Evolutionary conservation across 2,329 filamentous ascomycete species (phyloP).

Genomic region (Aspergillaceae sp.): DNA sequence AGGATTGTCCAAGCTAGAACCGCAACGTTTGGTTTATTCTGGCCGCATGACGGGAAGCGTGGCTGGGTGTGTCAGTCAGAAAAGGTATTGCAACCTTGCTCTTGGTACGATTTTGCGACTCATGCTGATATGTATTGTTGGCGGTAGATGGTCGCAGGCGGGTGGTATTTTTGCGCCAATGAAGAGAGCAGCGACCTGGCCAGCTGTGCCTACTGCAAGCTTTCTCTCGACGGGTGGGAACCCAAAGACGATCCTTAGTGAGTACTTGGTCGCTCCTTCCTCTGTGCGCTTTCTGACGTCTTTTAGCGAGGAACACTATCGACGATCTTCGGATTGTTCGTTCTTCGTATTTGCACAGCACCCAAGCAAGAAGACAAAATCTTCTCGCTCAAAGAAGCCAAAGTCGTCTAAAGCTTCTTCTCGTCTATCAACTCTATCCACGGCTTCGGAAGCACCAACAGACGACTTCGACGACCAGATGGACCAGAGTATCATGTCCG

Average conservation of each 20-base stretch:
- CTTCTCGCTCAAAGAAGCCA: slow-evolving; percentile 46
- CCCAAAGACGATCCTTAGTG: slow-evolving; percentile 79
- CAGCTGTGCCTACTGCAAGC: slow-evolving; percentile 80
- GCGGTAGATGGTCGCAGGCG: slow-evolving; percentile 70
- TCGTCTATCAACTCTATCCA: slow-evolving; percentile 49
- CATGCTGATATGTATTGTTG: slow-evolving; percentile 9
- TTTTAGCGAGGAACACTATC: slow-evolving; percentile 71
- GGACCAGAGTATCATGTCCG: slow-evolving; percentile 49
- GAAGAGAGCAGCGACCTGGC: slow-evolving; percentile 79
- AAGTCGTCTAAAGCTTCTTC: slow-evolving; percentile 62
- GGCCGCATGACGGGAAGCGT: slow-evolving; percentile 83
- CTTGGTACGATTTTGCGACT: slow-evolving; percentile 4
- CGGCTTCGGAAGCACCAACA: slow-evolving; percentile 36
- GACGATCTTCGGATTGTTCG: slow-evolving; percentile 66
- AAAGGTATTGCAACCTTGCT: slow-evolving; percentile 50
- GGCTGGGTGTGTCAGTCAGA: slow-evolving; percentile 85
- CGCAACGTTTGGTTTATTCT: slow-evolving; percentile 72
- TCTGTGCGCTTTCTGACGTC: slow-evolving; percentile 7
- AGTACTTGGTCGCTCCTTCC: slow-evolving; percentile 30
- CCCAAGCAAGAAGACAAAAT: slow-evolving; percentile 49
- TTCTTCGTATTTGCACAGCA: slow-evolving; percentile 64
- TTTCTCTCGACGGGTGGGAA: slow-evolving; percentile 92
- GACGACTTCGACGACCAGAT: slow-evolving; percentile 44
- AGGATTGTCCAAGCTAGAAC: slow-evolving; percentile 68
- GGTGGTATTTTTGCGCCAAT: slow-evolving; percentile 88